Conservation (phyloP, 2,329 filamentous ascomycete species). For the Colletotrichum sp. region DNA sequence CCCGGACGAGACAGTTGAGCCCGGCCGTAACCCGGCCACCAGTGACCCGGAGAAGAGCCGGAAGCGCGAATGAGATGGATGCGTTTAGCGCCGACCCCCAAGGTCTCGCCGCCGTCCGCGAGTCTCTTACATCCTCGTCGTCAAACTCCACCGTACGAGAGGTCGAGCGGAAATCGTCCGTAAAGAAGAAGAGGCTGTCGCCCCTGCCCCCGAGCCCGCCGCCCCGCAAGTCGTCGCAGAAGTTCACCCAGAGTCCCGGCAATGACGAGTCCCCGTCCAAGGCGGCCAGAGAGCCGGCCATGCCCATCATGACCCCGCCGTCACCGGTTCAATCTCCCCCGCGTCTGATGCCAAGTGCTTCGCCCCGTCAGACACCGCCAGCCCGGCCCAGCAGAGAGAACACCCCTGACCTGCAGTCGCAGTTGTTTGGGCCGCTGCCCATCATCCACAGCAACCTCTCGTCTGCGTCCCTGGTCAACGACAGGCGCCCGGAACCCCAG, state of each 20-base stretch:
- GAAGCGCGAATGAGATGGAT: slow-evolving; percentile 59
- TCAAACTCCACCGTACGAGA: slow-evolving; percentile 72
- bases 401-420: slow-evolving; percentile 65
- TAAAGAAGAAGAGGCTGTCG: slow-evolving; percentile 49
- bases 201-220: slow-evolving; percentile 64
- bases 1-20: slow-evolving; percentile 60
- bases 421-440: slow-evolving; percentile 55
- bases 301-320: slow-evolving; percentile 26
- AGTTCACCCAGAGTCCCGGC: slow-evolving; percentile 45
- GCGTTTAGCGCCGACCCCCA: slow-evolving; percentile 53
- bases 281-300: slow-evolving; percentile 31
- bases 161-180: slow-evolving; percentile 45
- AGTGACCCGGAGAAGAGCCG: slow-evolving; percentile 62
- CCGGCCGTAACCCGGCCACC: slow-evolving; percentile 63
- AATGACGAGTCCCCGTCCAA: slow-evolving; percentile 45
- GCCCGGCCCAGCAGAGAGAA: slow-evolving; percentile 72
- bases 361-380: slow-evolving; percentile 50
- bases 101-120: slow-evolving; percentile 69
- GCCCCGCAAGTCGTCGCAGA: slow-evolving; percentile 66
- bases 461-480: slow-evolving; percentile 49
- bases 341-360: slow-evolving; percentile 28
- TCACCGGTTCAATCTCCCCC: slow-evolving; percentile 25
- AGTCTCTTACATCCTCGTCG: slow-evolving; percentile 75
- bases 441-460: slow-evolving; percentile 69
- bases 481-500: slow-evolving; percentile 49